Base-by-base conservation (phyloP, 2,329 filamentous ascomycete species). In the Hysterium pulicare region DNA sequence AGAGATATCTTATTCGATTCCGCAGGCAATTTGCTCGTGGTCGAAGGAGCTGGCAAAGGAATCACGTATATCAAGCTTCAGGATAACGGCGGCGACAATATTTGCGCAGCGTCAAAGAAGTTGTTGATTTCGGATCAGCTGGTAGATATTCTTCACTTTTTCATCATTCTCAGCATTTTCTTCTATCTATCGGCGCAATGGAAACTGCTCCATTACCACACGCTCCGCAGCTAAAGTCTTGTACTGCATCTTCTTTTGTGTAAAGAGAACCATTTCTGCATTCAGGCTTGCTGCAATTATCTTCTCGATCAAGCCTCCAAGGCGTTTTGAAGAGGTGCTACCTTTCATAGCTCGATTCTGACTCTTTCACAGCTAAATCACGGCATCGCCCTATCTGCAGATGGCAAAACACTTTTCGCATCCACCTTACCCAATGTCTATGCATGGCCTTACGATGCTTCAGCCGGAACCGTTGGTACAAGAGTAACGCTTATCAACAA, bases 371-470 rank as follows among this genome's bases (percentile, higher is more conserved):
- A 53, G 32, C 50, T 68, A 7, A 77, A 76, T 44, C 71, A 75
- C 48, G 72, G 71, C 22, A 68, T 75, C 26, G 64, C 59, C 30
- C 36, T 71, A 20, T 70, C 66, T 15, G 31, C 41, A 6, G 64
- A 73, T 57, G 71, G 71, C n/a, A 60, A 43, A 7, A 70, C 63
- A 7, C 60, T 74, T 10, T 73, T 71, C 47, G 71, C 68, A n/a
- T 84, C 82, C 0, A 75, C 72, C 2, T 56, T 71, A 5, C 69
- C 75, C 33, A 66, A 70, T 6, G 79, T 83, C 23, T 81, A 72
- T 55, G 67, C 75, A 4, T 86, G 81, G 77, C 54, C 67, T 13
- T 87, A 87, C 58, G 72, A 83, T 51, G 61, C 75, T n/a, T 54
- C n/a, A 21, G 21, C 16, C 13, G 35, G 16, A 8, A 38, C 35